Evolutionary conservation across 805 yeast genomes (phyloP), one percentile per base, ranked within the genome.

Genomic region (Kodamaea nitidulidarum): DNA sequence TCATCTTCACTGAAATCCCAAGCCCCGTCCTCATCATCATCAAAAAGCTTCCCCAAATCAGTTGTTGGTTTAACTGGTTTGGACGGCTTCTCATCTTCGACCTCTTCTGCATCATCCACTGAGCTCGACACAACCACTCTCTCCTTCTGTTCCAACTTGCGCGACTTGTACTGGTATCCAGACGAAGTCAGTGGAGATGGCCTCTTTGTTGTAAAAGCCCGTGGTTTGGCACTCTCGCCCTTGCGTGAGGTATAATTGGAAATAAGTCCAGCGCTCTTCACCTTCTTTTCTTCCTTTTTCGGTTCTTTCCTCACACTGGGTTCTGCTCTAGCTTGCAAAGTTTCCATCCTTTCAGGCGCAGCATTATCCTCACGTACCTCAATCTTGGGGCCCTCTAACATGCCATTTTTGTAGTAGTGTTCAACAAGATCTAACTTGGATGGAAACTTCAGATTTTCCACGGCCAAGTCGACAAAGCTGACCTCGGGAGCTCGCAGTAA

Each of bases 121-220:
- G 27, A 36, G 4, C 11, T 14, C 4, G 69, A 58, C n/a, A 61
- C 52, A 4, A 66, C 58, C 18, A 67, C 70, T 16, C 69, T 52
- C 36, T 69, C 73, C 30, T 48, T 50, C 20, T 43, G 48, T 28
- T 63, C 65, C 11, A 45, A 24, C 42, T 67, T 67, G 12, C 72
- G 49, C 4, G 70, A 65, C 41, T 65, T 65, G 43, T 67, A 67
- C 38, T 59, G 51, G 33, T 47, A 47, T 22, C 38, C 35, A 40
- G 45, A 26, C 27, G 26, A 27, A 6, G 29, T 18, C 7, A 9
- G 4, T 11, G 37, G 3, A 16, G n/a, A 4, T 7, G 32, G 18
- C n/a, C 21, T 15, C 9, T 15, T 16, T 11, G 28, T 9, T 18
- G 25, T 27, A 14, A 30, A 30, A 7, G 37, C 26, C 4, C 16